Evolutionary conservation across 2,329 filamentous ascomycete species (phyloP), one percentile per base, ranked within the genome.

Genomic region (Ampelomyces quisqualis): DNA sequence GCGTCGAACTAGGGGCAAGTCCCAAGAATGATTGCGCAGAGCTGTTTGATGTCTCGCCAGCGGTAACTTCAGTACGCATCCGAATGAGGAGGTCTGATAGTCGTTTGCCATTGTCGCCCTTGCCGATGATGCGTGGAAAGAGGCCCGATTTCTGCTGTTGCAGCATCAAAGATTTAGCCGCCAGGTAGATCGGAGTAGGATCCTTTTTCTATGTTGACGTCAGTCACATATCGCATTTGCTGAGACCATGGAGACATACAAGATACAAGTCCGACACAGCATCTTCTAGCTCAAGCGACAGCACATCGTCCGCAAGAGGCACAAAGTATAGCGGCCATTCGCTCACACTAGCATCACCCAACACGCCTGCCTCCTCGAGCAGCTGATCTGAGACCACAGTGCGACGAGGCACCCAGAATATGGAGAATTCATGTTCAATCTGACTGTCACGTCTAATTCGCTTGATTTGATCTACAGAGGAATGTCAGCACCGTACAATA

Each of bases 331-430:
- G 70, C 1, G 90, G 87, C 40, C 95, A 81, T 67, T 97, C 90
- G 42, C 84, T 79, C 52, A 97, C 85, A 60, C 82, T 96, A 48
- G 90, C 86, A 66, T 98, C 93, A 43, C 93, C 94, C 34, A 96
- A 78, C 10, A 98, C 88, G 18, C 91, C 93, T 26, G 88, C 86
- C 63, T 95, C 90, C 69, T 98, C 93, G 26, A 98, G 77, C 34
- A 97, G 80, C 64, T 90, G 85, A 66, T 97, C 90, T 55, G 89
- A 93, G 39, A 97, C 85, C 39, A 95, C 76, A 3, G 93, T 97
- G 47, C 93, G 86, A 43, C 93, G 83, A 5, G 94, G 91, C 28
- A 95, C 87, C 88, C 93, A 97, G 65, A 96, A 91, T 57, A 98
- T 86, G 49, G 90, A 91, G 65, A 97, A 95, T 58, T 98, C 91